These are phyloP conservation scores for Neurospora sp. DNA, from an alignment of 2,329 filamentous ascomycete genomes.

Conservation along the genomic window DNA sequence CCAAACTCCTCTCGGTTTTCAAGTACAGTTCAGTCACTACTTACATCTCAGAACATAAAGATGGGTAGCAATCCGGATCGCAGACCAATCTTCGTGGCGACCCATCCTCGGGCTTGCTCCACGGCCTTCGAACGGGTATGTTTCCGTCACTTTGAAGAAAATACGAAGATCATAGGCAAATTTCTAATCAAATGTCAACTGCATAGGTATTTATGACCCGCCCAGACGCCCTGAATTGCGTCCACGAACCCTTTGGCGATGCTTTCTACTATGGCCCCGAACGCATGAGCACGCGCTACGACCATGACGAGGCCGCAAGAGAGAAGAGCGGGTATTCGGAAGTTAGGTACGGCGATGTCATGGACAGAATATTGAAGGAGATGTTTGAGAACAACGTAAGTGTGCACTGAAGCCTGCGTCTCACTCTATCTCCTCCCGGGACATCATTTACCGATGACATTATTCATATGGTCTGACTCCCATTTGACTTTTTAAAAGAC, in stretches of 20 bases:
- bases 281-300: slow-evolving; percentile 69
- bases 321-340: slow-evolving; percentile 54
- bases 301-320: slow-evolving; percentile 49
- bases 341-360: slow-evolving; percentile 65
- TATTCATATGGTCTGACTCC: slow-evolving; percentile 5
- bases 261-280: slow-evolving; percentile 95
- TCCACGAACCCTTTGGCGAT: slow-evolving; percentile 95
- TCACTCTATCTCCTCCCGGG: slow-evolving; percentile 14
- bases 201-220: slow-evolving; percentile 90
- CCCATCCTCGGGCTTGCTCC: slow-evolving; percentile 89
- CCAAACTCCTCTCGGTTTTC: not conserved
- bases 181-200: not conserved
- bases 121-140: slow-evolving; percentile 91
- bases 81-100: slow-evolving; percentile 84
- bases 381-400: slow-evolving; percentile 54
- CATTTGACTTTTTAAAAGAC: slow-evolving; percentile 51
- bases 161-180: not conserved
- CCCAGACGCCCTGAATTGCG: slow-evolving; percentile 65
- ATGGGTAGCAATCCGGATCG: slow-evolving; percentile 18
- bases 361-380: slow-evolving; percentile 58
- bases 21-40: not conserved
- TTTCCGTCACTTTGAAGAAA: slow-evolving; percentile 10
- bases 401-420: slow-evolving; percentile 8
- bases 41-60: slow-evolving; percentile 25
- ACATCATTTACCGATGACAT: slow-evolving; percentile 8